A percentile compares a stretch with the other conserved stretches of the same genome.
Evolutionary conservation across 768 basidiomycete species (phyloP).

Genomic region (Harrya chromipes): DNA sequence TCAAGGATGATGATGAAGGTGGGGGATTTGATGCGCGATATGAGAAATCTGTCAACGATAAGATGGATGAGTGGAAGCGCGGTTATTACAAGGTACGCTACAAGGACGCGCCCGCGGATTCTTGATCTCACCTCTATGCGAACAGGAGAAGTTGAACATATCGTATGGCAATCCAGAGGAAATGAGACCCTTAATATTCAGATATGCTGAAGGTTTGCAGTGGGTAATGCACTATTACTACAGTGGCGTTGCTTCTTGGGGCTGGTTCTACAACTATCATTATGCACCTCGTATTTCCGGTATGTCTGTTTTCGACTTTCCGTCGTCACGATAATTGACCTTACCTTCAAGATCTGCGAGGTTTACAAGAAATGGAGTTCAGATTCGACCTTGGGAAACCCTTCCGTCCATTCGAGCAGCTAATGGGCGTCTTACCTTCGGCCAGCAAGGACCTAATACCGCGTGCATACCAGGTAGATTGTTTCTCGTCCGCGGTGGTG

Average conservation of each 20-base stretch:
- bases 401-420: constrained; percentile 90
- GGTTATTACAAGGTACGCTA: constrained; percentile 86
- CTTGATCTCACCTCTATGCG: constrained; percentile 9
- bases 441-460: constrained; percentile 91
- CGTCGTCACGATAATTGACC: neutral
- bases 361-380: constrained; percentile 78
- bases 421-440: constrained; percentile 95
- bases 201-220: constrained; percentile 91
- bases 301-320: constrained; percentile 31
- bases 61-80: constrained; percentile 92
- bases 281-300: constrained; percentile 97
- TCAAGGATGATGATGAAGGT: constrained; percentile 65
- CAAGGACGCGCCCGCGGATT: neutral
- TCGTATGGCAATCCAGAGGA: constrained; percentile 65
- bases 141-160: constrained; percentile 83
- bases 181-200: constrained; percentile 68
- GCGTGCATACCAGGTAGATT: constrained; percentile 69
- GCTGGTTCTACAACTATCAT: constrained; percentile 99
- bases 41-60: constrained; percentile 68
- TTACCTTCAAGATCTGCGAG: constrained; percentile 46
- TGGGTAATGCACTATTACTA: constrained; percentile 99
- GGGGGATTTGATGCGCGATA: constrained; percentile 78
- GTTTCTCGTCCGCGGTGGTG: neutral
- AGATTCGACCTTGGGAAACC: constrained; percentile 83
- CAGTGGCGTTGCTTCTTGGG: constrained; percentile 94